A percentile compares a stretch with the other conserved stretches of the same genome.
Conservation (phyloP, 2,329 filamentous ascomycete genomes). For the Phaeophleospora eucalypticola region DNA sequence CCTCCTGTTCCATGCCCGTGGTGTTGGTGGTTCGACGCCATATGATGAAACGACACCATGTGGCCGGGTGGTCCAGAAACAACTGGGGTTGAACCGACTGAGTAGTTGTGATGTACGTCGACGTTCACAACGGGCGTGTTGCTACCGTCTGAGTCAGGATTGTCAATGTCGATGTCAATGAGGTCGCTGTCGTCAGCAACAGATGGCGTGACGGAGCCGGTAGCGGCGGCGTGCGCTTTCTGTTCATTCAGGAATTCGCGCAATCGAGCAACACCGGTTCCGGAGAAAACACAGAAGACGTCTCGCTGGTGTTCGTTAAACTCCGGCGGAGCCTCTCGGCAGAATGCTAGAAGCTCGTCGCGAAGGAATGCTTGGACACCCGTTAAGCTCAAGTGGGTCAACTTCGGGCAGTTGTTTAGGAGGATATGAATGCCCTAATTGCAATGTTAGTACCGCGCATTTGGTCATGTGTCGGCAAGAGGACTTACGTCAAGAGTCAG, state of each 20-base stretch:
- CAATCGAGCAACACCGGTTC: slow-evolving; percentile 72
- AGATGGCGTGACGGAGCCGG: slow-evolving; percentile 18
- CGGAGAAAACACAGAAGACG: slow-evolving; percentile 97
- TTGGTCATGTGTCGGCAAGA: not conserved
- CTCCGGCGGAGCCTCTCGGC: slow-evolving; percentile 81
- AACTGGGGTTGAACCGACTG: slow-evolving; percentile 25
- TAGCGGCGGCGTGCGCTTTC: slow-evolving; percentile 17
- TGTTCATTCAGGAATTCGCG: slow-evolving; percentile 69
- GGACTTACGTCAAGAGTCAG: slow-evolving; percentile 70
- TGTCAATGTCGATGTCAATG: slow-evolving; percentile 31
- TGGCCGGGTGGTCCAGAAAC: slow-evolving; percentile 12
- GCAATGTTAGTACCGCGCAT: slow-evolving; percentile 28
- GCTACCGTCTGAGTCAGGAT: slow-evolving; percentile 27
- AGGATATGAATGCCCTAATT: slow-evolving; percentile 79
- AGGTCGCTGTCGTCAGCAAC: slow-evolving; percentile 25
- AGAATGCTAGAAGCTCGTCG: slow-evolving; percentile 78
- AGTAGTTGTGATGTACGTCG: slow-evolving; percentile 24
- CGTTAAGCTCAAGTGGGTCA: slow-evolving; percentile 92
- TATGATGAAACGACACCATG: not conserved
- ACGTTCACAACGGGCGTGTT: slow-evolving; percentile 29
- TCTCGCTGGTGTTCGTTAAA: slow-evolving; percentile 94
- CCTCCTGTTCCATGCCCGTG: slow-evolving; percentile 1
- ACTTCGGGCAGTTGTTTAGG: slow-evolving; percentile 82
- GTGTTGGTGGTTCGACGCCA: slow-evolving; percentile 6
- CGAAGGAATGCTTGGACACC: slow-evolving; percentile 87